phyloP scores from a whole-genome alignment of 139 green algal species.

The Tetradesmus lagerheimii region DNA sequence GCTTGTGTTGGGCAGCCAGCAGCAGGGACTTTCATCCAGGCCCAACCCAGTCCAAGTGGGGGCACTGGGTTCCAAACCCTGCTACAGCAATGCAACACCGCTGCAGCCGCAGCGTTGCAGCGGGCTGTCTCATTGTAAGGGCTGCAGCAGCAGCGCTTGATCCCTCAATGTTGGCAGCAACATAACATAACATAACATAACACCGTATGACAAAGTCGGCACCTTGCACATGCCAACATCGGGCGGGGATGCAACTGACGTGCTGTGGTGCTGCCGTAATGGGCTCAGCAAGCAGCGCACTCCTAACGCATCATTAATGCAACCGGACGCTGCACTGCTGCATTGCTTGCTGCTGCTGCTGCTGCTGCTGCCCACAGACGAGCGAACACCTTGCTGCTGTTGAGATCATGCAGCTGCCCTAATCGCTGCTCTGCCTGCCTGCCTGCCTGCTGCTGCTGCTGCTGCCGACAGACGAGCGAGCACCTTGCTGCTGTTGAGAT shows the following conservation, averaged over 20 bases:
- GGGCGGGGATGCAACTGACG: too few relatives aligned
- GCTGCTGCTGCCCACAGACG: neutral
- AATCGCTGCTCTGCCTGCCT: too few relatives aligned
- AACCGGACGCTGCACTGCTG: too few relatives aligned
- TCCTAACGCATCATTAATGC: too few relatives aligned
- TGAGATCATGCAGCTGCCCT: too few relatives aligned
- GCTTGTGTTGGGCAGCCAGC: neutral
- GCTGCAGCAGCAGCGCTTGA: neutral
- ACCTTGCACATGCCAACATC: too few relatives aligned
- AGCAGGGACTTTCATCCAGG: constrained; percentile 4
- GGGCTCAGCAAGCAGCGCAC: too few relatives aligned
- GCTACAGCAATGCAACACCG: neutral
- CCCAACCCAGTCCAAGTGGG: neutral
- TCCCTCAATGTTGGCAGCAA: neutral
- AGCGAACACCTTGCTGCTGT: too few relatives aligned
- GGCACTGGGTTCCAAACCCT: neutral
- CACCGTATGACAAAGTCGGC: too few relatives aligned
- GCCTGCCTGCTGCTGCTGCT: constrained; percentile 4
- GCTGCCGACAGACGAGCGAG: constrained; percentile 88
- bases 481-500: constrained; percentile 98
- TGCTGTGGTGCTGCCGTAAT: too few relatives aligned
- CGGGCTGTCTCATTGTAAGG: neutral
- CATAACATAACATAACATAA: neutral
- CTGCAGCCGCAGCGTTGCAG: neutral
- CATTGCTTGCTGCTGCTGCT: neutral